phyloP scores from a whole-genome alignment of 2,329 filamentous ascomycete genomes.

The Teratosphaeria pseudoeucalypti region DNA sequence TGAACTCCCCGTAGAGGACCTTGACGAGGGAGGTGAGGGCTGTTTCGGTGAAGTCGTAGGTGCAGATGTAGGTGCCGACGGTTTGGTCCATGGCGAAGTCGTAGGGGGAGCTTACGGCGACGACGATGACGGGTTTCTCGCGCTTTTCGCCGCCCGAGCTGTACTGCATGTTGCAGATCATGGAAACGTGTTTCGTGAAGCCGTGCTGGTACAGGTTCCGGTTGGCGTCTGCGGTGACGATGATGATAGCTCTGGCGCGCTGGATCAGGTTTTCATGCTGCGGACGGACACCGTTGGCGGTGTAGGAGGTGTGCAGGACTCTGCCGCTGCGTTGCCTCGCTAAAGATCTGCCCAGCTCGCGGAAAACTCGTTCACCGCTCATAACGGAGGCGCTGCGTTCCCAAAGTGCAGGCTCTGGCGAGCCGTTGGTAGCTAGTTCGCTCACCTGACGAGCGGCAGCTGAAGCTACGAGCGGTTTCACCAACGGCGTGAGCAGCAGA shows the following conservation, averaged over 20 bases:
- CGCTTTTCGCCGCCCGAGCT: slow-evolving; percentile 59
- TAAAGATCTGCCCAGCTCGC: slow-evolving; percentile 78
- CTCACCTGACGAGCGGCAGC: slow-evolving; percentile 64
- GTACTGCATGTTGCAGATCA: slow-evolving; percentile 79
- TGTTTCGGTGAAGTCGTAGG: slow-evolving; percentile 91
- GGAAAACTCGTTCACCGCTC: slow-evolving; percentile 87
- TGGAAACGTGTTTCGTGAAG: slow-evolving; percentile 90
- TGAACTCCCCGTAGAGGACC: slow-evolving; percentile 67
- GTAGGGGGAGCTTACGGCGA: slow-evolving; percentile 89
- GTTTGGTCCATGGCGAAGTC: slow-evolving; percentile 89
- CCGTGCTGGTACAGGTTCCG: slow-evolving; percentile 87
- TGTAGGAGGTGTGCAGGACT: slow-evolving; percentile 88
- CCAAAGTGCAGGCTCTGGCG: slow-evolving; percentile 45
- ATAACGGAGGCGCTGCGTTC: slow-evolving; percentile 57
- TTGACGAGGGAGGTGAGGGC: slow-evolving; percentile 76
- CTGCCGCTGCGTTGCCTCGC: slow-evolving; percentile 77
- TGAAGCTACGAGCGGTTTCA: slow-evolving; percentile 87
- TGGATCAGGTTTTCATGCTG: slow-evolving; percentile 91
- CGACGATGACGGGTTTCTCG: slow-evolving; percentile 78
- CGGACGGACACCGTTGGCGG: slow-evolving; percentile 80
- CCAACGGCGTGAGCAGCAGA: slow-evolving; percentile 75
- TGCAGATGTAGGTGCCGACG: slow-evolving; percentile 88
- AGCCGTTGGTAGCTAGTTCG: slow-evolving; percentile 48
- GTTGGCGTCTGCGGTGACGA: slow-evolving; percentile 88
- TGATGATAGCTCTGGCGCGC: slow-evolving; percentile 74